Conservation (phyloP, 106 monocot species). For the Apostasia ramifera region DNA sequence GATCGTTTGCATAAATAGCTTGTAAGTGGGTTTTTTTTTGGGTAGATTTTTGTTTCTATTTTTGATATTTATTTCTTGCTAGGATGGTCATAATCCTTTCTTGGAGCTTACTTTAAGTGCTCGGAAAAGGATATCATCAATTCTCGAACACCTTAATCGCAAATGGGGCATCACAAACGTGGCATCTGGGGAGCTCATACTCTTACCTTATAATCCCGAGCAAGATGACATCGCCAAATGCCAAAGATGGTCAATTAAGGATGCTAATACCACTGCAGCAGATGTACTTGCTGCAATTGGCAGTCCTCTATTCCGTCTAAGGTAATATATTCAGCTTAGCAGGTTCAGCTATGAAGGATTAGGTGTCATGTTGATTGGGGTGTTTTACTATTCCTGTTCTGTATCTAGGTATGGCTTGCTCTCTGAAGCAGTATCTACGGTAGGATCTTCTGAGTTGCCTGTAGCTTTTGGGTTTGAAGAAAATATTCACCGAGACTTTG, state of each 20-base stretch:
- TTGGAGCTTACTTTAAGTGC: conserved; percentile 91
- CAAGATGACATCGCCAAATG: conserved; percentile 30
- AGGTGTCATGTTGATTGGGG: too few relatives aligned
- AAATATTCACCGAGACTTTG: conserved; percentile 9
- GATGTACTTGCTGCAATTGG: conserved; percentile 67
- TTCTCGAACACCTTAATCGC: conserved; percentile 81
- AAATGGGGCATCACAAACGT: conserved; percentile 84
- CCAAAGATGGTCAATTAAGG: conserved; percentile 70
- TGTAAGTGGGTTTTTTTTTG: too few relatives aligned
- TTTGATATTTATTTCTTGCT: conserved; percentile 7
- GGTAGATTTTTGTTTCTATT: background rate
- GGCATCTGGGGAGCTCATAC: conserved; percentile 63
- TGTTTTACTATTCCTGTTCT: background rate
- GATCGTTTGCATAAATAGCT: too few relatives aligned
- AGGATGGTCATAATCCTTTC: conserved; percentile 88
- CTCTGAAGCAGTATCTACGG: conserved; percentile 15
- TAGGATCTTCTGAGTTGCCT: conserved; percentile 8
- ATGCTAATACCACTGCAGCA: conserved; percentile 46
- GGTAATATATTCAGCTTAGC: conserved; percentile 25
- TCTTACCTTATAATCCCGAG: conserved; percentile 60
- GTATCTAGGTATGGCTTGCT: conserved; percentile 80
- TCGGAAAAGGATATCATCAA: conserved; percentile 83
- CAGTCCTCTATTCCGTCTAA: conserved; percentile 80
- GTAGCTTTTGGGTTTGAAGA: conserved; percentile 12
- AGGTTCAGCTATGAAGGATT: background rate